Percentiles rank a stretch among this genome's conserved stretches.
Evolutionary conservation across 306 rosid species (phyloP).

Genomic region (Medicago arabica): DNA sequence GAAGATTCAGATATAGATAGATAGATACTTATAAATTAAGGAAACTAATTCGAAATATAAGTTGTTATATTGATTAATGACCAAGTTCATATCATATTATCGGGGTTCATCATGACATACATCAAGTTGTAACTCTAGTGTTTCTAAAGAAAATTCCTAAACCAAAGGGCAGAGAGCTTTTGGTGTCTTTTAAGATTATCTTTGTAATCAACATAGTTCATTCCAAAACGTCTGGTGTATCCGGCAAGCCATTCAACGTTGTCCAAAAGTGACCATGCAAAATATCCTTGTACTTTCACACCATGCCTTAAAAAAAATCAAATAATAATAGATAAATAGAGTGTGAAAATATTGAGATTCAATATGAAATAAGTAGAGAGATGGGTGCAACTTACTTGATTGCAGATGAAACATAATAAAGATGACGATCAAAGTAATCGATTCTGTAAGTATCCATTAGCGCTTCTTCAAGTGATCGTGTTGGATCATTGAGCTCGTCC

Average conservation of each 20-base stretch:
- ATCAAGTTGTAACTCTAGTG: neutral
- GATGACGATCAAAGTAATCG: conserved; percentile 2
- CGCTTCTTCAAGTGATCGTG: conserved; percentile 41
- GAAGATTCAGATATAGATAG: too few relatives aligned
- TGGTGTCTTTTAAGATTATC: conserved; percentile 52
- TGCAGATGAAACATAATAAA: conserved; percentile 2
- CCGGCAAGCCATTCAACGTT: conserved; percentile 63
- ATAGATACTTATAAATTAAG: too few relatives aligned
- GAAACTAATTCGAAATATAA: too few relatives aligned
- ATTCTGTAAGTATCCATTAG: conserved; percentile 2
- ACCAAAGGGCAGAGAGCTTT: conserved; percentile 68
- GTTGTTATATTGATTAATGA: too few relatives aligned
- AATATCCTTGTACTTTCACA: conserved; percentile 57
- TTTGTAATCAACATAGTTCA: conserved; percentile 57
- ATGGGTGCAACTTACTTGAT: neutral
- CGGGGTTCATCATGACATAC: too few relatives aligned
- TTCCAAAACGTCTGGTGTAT: conserved; percentile 56
- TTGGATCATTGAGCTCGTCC: conserved; percentile 57
- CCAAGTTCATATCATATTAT: too few relatives aligned
- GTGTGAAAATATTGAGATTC: neutral
- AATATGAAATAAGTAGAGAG: neutral
- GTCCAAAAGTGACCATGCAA: conserved; percentile 74
- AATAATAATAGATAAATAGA: neutral
- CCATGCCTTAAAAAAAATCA: conserved; percentile 48
- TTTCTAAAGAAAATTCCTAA: conserved; percentile 51